Base-by-base conservation (phyloP, 805 yeast genomes). In the Ogataea paradorogensis region DNA sequence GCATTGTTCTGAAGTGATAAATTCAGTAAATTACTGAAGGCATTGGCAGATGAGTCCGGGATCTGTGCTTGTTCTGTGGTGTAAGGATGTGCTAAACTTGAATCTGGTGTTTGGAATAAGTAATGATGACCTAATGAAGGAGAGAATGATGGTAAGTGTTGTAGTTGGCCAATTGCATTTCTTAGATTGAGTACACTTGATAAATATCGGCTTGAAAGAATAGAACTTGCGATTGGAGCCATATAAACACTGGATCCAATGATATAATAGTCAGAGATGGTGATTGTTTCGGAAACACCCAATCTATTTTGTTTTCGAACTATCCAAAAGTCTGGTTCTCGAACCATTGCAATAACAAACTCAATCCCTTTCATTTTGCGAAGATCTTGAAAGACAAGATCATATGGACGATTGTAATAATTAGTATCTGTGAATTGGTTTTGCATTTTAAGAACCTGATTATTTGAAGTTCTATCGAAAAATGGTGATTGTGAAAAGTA, bases 401-500 rank as follows among this genome's bases (percentile, higher is more conserved):
- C 56, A 40, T 61, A 63, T 20, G 64, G 60, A 20, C 56, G 46
- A 38, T 53, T 59, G 40, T 61, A 61, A 30, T 66, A 59, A 42
- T 70, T 65, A 14, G 50, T 40, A 30, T 72, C 77, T 37, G 81
- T 83, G 71, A 82, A 90, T 61, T 90, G 97, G 44, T 83, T 76
- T 59, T 93, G 99, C 99, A 93, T 93, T 62, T 85, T 85, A 30
- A 95, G 74, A 21, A 87, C 93, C 64, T 91, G 98, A 61, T 93
- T 93, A 62, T 89, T 93, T 31, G 96, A 84, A 1, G 95, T 80
- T 50, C 97, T 74, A 59, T 91, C 97, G 59, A 85, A 93, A 65
- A 91, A 95, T 1, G 99, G 99, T 2, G 96, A 86, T 52, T 87
- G 86, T 4, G 96, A 71, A 56, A 93, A 90, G 63, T 93, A 93